Evolutionary conservation across 2,329 filamentous ascomycete genomes (phyloP).

Genomic region (Emmonsiellopsis sp.): DNA sequence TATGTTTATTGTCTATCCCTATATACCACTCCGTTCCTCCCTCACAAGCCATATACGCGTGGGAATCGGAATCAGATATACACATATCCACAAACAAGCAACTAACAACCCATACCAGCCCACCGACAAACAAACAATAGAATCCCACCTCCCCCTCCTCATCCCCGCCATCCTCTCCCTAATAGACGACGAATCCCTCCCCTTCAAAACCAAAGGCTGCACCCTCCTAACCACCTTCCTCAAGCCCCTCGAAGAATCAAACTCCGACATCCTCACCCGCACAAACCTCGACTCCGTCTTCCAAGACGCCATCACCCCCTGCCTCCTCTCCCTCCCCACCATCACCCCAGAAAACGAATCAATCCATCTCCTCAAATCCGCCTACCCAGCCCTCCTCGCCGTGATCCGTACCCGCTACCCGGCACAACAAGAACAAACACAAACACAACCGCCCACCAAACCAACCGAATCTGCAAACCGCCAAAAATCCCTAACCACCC

Average conservation of each 20-base stretch:
- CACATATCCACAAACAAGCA: neutral
- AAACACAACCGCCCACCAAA: conserved; percentile 7
- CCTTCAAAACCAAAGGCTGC: conserved; percentile 32
- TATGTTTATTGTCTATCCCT: conserved; percentile 10
- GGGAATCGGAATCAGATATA: conserved; percentile 7
- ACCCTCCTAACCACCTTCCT: conserved; percentile 26
- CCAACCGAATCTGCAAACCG: conserved; percentile 10
- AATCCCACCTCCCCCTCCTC: conserved; percentile 35
- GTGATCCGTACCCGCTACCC: conserved; percentile 41
- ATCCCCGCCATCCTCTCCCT: conserved; percentile 34
- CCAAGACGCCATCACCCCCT: conserved; percentile 43
- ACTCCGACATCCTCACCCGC: conserved; percentile 30
- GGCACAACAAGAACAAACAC: conserved; percentile 8
- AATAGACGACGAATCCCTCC: conserved; percentile 31
- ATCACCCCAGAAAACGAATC: conserved; percentile 68
- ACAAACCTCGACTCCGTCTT: conserved; percentile 38
- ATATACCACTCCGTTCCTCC: neutral
- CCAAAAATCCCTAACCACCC: conserved; percentile 14
- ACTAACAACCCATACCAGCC: conserved; percentile 11
- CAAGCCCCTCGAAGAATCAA: conserved; percentile 22
- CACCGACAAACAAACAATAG: conserved; percentile 21
- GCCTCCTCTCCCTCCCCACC: conserved; percentile 65
- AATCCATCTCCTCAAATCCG: conserved; percentile 50
- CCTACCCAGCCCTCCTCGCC: conserved; percentile 57
- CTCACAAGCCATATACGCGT: conserved; percentile 1